These are phyloP conservation scores for Wickerhamiella pararugosa DNA, from an alignment of 1,139 yeast genomes.

Conservation along the genomic window DNA sequence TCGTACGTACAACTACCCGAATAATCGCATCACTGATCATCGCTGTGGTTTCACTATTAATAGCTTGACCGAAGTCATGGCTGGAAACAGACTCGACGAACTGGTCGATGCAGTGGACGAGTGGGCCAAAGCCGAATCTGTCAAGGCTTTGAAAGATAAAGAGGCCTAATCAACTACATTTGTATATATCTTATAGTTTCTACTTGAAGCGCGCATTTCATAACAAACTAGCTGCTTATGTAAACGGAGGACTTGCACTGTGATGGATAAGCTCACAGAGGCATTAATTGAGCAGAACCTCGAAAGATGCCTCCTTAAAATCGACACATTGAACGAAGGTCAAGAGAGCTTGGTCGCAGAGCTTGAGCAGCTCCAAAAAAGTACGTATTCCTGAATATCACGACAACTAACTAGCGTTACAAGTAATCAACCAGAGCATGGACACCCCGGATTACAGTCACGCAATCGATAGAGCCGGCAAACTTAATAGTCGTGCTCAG, in stretches of 20 bases:
- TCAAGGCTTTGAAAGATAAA: slow-evolving; percentile 15
- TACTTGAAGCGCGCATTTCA: neutral
- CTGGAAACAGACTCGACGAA: slow-evolving; percentile 53
- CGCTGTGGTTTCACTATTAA: slow-evolving; percentile 67
- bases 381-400: too few relatives aligned
- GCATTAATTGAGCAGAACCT: slow-evolving; percentile 14
- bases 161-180: neutral
- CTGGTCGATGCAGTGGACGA: slow-evolving; percentile 40
- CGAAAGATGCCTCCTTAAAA: slow-evolving; percentile 9
- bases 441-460: too few relatives aligned
- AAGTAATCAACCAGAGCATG: too few relatives aligned
- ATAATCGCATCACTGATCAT: slow-evolving; percentile 87
- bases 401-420: too few relatives aligned
- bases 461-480: too few relatives aligned
- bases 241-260: neutral
- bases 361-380: slow-evolving; percentile 11
- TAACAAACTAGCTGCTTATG: neutral
- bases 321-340: slow-evolving; percentile 12
- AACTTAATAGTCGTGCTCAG: too few relatives aligned
- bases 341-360: slow-evolving; percentile 11
- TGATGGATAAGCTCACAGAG: slow-evolving; percentile 13
- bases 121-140: slow-evolving; percentile 33
- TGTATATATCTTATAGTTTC: neutral
- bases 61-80: slow-evolving; percentile 69
- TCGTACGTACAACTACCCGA: slow-evolving; percentile 85